Conservation (phyloP, 164 flowering plant species). For the Dillenia suffruticosa region DNA sequence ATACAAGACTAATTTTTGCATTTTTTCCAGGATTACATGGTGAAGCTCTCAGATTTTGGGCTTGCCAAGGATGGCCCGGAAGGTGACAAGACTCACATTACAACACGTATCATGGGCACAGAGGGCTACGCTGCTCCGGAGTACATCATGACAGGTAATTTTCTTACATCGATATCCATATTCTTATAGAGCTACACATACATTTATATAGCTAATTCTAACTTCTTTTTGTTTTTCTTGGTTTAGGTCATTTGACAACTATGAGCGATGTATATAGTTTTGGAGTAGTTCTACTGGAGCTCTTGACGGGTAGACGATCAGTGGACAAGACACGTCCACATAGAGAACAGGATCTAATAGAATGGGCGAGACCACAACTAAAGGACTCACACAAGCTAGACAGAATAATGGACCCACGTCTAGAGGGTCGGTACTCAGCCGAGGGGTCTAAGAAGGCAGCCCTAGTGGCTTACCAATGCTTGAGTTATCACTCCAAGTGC, state of each 20-base stretch:
- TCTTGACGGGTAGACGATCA: slow-evolving; percentile 63
- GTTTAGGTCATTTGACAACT: slow-evolving; percentile 85
- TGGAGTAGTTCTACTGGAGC: slow-evolving; percentile 82
- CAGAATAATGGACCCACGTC: slow-evolving; percentile 60
- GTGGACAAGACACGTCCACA: slow-evolving; percentile 55
- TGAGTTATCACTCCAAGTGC: slow-evolving; percentile 54
- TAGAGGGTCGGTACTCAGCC: slow-evolving; percentile 72
- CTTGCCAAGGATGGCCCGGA: slow-evolving; percentile 82
- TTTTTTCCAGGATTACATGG: slow-evolving; percentile 55
- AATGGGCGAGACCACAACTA: slow-evolving; percentile 63
- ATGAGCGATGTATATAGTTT: slow-evolving; percentile 87
- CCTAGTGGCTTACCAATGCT: slow-evolving; percentile 65
- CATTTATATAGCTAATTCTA: not conserved
- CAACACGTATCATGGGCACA: slow-evolving; percentile 87
- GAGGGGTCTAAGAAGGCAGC: slow-evolving; percentile 69
- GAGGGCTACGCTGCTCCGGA: slow-evolving; percentile 95
- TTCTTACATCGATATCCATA: not conserved
- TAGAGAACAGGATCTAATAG: slow-evolving; percentile 59
- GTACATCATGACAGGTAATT: slow-evolving; percentile 65
- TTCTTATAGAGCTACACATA: too few relatives aligned
- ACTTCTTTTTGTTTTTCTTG: slow-evolving; percentile 15
- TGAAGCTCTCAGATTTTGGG: slow-evolving; percentile 91
- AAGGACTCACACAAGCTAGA: slow-evolving; percentile 55
- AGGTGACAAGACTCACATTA: slow-evolving; percentile 65
- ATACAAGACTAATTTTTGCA: not conserved